Evolutionary conservation across 306 rosid species (phyloP).

Genomic region (Cicer arietinum): DNA sequence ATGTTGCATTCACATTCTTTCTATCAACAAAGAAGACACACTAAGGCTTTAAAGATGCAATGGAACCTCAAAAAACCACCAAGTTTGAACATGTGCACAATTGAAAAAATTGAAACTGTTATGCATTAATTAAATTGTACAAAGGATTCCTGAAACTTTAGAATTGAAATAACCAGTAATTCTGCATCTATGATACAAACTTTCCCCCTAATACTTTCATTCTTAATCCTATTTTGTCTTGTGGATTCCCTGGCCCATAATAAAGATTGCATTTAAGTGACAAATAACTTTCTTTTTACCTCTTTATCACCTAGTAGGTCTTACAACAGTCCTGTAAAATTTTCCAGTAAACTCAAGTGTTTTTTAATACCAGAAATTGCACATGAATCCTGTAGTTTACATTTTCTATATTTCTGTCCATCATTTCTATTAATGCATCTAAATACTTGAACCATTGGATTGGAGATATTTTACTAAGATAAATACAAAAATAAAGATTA

Average conservation of each 20-base stretch:
- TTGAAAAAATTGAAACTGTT: not conserved
- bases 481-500: not conserved
- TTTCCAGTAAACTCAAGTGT: not conserved
- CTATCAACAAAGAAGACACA: not conserved
- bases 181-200: not conserved
- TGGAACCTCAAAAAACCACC: slow-evolving; percentile 21
- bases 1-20: slow-evolving; percentile 10
- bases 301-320: not conserved
- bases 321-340: not conserved
- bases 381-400: not conserved
- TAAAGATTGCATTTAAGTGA: not conserved
- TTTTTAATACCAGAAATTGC: not conserved
- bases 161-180: slow-evolving; percentile 2
- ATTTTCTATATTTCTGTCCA: not conserved
- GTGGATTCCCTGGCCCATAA: not conserved
- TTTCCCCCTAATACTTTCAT: not conserved
- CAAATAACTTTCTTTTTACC: not conserved
- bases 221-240: not conserved
- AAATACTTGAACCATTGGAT: slow-evolving; percentile 1
- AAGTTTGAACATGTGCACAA: not conserved
- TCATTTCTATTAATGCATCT: not conserved
- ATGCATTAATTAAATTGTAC: slow-evolving; percentile 8
- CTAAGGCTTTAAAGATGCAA: slow-evolving; percentile 13
- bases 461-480: not conserved
- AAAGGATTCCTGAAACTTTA: not conserved